These are phyloP conservation scores for Skeletonema potamos DNA, from an alignment of 108 stramenopile species.

Conservation along the genomic window DNA sequence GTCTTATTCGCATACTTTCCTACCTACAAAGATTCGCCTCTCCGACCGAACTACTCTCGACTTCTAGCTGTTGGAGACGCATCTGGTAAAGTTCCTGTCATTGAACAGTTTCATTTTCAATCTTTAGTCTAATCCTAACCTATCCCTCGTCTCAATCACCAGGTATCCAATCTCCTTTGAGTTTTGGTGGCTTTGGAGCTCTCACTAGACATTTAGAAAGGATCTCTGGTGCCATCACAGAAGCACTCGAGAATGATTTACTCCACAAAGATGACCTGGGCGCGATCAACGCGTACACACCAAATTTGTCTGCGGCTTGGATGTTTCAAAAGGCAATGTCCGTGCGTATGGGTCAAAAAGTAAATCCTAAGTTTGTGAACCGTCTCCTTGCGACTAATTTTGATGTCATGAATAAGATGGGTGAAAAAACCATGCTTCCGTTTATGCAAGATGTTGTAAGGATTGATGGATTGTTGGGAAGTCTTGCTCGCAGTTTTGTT, in stretches of 20 bases:
- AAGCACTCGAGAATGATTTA: constrained; percentile 81
- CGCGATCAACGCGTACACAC: constrained; percentile 91
- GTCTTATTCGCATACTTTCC: constrained; percentile 93
- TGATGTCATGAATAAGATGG: constrained; percentile 85
- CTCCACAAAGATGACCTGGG: constrained; percentile 84
- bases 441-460: constrained; percentile 94
- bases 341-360: constrained; percentile 74
- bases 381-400: constrained; percentile 88
- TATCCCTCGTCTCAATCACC: no score
- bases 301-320: constrained; percentile 93
- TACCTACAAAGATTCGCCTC: constrained; percentile 91
- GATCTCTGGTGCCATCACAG: constrained; percentile 72
- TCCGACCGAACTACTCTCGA: constrained; percentile 79
- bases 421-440: constrained; percentile 69
- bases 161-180: constrained; percentile 93
- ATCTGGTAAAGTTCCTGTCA: no score
- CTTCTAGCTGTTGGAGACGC: constrained; percentile 87
- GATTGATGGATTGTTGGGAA: constrained; percentile 80
- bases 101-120: no score
- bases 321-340: constrained; percentile 97
- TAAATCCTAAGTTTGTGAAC: constrained; percentile 85
- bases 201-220: constrained; percentile 88
- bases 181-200: constrained; percentile 96
- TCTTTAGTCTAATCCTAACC: no score
- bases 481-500: constrained; percentile 67